phyloP scores from a whole-genome alignment of 2,329 filamentous ascomycete species.

The Ophiostoma montium region DNA sequence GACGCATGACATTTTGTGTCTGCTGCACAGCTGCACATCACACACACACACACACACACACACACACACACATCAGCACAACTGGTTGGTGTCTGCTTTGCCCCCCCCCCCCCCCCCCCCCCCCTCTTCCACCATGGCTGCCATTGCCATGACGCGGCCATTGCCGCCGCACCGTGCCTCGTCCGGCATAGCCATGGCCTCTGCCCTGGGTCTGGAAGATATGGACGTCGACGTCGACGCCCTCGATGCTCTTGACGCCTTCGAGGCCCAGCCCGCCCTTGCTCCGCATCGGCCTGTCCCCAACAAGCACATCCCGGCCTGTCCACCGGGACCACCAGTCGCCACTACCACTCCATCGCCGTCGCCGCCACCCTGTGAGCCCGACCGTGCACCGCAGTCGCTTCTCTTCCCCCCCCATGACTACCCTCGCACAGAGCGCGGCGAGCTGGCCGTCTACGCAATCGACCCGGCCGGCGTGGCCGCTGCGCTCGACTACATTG shows the following conservation, averaged over 20 bases:
- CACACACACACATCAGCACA: no score
- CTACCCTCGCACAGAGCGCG: constrained; percentile 34
- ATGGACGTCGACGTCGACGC: constrained; percentile 23
- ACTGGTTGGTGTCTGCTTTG: neutral
- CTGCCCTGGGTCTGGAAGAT: constrained; percentile 23
- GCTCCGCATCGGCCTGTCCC: constrained; percentile 40
- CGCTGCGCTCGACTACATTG: constrained; percentile 59
- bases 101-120: neutral
- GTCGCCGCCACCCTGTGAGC: constrained; percentile 20
- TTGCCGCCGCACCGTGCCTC: constrained; percentile 21
- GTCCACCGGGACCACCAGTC: constrained; percentile 59
- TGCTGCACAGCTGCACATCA: no score
- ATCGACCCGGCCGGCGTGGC: constrained; percentile 56
- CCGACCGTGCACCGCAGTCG: constrained; percentile 45
- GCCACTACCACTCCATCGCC: constrained; percentile 4
- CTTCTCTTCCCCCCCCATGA: constrained; percentile 60
- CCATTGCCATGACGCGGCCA: constrained; percentile 33
- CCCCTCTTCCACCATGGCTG: constrained; percentile 29
- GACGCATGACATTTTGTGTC: no score
- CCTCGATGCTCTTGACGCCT: constrained; percentile 12
- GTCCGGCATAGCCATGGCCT: constrained; percentile 17
- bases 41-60: no score
- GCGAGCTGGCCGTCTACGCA: constrained; percentile 51
- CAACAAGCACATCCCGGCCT: constrained; percentile 84
- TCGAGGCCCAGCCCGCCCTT: constrained; percentile 14